Conservation (phyloP, 169 alveolate genomes). For the Cryptosporidium bovis region DNA sequence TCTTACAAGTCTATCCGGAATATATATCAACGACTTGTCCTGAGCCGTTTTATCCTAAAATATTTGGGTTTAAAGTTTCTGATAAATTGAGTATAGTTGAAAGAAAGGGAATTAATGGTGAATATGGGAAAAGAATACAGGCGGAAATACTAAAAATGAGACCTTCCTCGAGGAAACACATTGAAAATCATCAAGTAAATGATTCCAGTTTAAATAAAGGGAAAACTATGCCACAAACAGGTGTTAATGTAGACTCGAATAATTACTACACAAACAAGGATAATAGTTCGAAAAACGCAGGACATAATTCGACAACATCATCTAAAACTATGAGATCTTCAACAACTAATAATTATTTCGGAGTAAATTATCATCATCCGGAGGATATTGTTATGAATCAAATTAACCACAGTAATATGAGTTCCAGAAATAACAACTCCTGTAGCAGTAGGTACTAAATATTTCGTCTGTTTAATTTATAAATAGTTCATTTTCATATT, state of each 20-base stretch:
- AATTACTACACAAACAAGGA: neutral
- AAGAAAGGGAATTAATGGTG: conserved; percentile 71
- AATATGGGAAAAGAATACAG: conserved; percentile 47
- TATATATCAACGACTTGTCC: conserved; percentile 85
- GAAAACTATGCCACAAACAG: neutral
- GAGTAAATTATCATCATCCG: neutral
- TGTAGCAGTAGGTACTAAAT: neutral
- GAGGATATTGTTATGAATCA: conserved; percentile 28
- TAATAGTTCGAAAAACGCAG: conserved; percentile 37
- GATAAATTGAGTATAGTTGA: conserved; percentile 72
- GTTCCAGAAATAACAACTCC: conserved; percentile 3
- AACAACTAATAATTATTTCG: conserved; percentile 1
- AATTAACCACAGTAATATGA: conserved; percentile 5
- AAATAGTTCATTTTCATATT: too few species aligned
- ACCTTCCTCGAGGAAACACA: conserved; percentile 24
- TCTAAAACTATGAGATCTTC: conserved; percentile 46
- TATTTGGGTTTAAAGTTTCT: conserved; percentile 86
- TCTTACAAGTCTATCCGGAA: conserved; percentile 90
- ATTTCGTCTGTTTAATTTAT: too few species aligned
- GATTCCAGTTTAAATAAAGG: neutral
- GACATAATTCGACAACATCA: conserved; percentile 37
- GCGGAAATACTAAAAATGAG: conserved; percentile 38
- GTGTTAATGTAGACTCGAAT: neutral
- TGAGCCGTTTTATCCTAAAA: conserved; percentile 83
- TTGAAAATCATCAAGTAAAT: conserved; percentile 23